Conservation (phyloP, 2,329 filamentous ascomycete species). For the Xylariaceae sp. region DNA sequence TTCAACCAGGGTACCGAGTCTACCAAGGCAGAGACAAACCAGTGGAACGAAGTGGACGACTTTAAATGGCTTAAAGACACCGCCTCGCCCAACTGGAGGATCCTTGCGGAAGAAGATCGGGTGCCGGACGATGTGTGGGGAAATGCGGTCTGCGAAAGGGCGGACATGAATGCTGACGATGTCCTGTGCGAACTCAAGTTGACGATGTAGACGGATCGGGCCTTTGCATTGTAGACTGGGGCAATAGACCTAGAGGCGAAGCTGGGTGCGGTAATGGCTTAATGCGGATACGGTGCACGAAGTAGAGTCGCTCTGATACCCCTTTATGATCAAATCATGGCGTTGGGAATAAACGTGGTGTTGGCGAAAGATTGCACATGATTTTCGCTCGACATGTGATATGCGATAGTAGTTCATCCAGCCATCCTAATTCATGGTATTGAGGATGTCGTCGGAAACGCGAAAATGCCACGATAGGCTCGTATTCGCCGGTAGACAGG, state of each 20-base stretch:
- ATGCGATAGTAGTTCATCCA: neutral
- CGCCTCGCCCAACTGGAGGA: slow-evolving; percentile 80
- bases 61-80: slow-evolving; percentile 94
- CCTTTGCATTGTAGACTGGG: neutral
- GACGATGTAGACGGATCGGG: neutral
- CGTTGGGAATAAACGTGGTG: neutral
- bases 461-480: slow-evolving; percentile 5
- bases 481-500: neutral
- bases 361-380: neutral
- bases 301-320: neutral
- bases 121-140: slow-evolving; percentile 63
- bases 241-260: neutral
- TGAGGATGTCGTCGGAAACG: slow-evolving; percentile 11
- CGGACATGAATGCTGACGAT: slow-evolving; percentile 57
- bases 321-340: neutral
- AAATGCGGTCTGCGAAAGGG: slow-evolving; percentile 58
- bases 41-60: slow-evolving; percentile 89
- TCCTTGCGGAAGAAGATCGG: slow-evolving; percentile 56
- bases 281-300: neutral
- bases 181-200: slow-evolving; percentile 46
- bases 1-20: slow-evolving; percentile 24
- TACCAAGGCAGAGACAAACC: slow-evolving; percentile 46
- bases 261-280: neutral
- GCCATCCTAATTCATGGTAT: neutral
- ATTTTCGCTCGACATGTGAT: neutral